A percentile compares a stretch with the other conserved stretches of the same genome.
These are phyloP conservation scores for Limnomonas spitsbergensis DNA, from an alignment of 139 green algal species.

Conservation along the genomic window DNA sequence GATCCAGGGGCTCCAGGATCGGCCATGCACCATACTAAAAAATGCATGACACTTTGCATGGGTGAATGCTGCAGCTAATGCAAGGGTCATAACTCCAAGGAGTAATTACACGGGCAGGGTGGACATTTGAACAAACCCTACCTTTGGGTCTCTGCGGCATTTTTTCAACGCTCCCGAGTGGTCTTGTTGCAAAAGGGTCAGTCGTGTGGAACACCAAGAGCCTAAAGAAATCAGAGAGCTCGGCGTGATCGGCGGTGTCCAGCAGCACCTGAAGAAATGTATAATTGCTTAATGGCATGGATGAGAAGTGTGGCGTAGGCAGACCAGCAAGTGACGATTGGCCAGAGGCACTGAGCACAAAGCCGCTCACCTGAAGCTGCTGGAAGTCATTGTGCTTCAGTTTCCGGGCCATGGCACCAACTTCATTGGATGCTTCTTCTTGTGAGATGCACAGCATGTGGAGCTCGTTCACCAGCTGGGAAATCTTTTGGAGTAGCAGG, in stretches of 20 bases:
- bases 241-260: background rate
- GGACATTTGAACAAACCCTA: background rate
- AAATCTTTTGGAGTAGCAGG: background rate
- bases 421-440: background rate
- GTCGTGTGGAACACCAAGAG: constrained; percentile 9
- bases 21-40: too few relatives aligned
- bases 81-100: too few relatives aligned
- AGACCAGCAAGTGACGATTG: too few relatives aligned
- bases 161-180: background rate
- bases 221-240: constrained; percentile 2
- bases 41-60: too few relatives aligned
- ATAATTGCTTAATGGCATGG: too few relatives aligned
- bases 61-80: too few relatives aligned
- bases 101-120: too few relatives aligned
- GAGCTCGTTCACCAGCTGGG: background rate
- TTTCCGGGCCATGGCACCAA: background rate
- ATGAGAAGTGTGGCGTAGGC: too few relatives aligned
- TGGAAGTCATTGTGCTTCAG: background rate
- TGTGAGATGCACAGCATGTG: constrained; percentile 5
- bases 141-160: background rate
- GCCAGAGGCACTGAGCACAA: too few relatives aligned
- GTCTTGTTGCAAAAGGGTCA: background rate
- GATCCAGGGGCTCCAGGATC: too few relatives aligned
- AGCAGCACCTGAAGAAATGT: background rate
- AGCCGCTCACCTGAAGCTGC: constrained; percentile 1